These are phyloP conservation scores for Starmerella lactis-condensi DNA, from an alignment of 805 yeast species.

Conservation along the genomic window DNA sequence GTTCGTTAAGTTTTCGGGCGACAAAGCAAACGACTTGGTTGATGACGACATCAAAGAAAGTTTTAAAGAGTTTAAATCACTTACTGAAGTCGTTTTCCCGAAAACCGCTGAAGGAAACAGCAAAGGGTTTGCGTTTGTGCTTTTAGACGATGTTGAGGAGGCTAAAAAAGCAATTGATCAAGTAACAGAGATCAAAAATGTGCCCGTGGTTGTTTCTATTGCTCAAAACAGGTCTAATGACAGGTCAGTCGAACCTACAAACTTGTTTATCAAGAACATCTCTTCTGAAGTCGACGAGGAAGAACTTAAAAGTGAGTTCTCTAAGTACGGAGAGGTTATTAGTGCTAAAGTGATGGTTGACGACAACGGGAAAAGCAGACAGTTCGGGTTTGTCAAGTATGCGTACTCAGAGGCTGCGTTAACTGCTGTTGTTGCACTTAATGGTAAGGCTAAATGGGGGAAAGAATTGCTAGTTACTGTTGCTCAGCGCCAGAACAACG, in stretches of 20 bases:
- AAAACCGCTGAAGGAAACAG: constrained; percentile 20
- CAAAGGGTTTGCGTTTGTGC: constrained; percentile 41
- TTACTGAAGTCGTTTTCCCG: constrained; percentile 40
- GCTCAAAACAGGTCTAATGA: constrained; percentile 21
- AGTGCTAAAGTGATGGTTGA: constrained; percentile 39
- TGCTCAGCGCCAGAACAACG: constrained; percentile 41
- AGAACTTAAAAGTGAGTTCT: constrained; percentile 30
- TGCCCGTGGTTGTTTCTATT: constrained; percentile 25
- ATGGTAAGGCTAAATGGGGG: constrained; percentile 34
- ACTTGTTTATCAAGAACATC: constrained; percentile 50
- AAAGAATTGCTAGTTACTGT: constrained; percentile 47
- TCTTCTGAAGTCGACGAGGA: constrained; percentile 39
- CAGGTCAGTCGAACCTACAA: constrained; percentile 22
- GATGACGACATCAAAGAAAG: constrained; percentile 27
- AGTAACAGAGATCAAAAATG: constrained; percentile 29
- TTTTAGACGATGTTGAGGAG: constrained; percentile 28
- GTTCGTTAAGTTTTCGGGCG: constrained; percentile 26
- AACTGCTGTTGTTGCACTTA: constrained; percentile 47
- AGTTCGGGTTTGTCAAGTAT: constrained; percentile 69
- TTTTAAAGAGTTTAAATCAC: constrained; percentile 31
- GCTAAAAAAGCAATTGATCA: constrained; percentile 32
- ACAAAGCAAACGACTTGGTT: constrained; percentile 28
- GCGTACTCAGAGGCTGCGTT: constrained; percentile 48
- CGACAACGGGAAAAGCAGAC: constrained; percentile 38
- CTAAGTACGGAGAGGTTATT: constrained; percentile 32